phyloP scores from a whole-genome alignment of 768 basidiomycete genomes.

The Boletus vinaceobasis region DNA sequence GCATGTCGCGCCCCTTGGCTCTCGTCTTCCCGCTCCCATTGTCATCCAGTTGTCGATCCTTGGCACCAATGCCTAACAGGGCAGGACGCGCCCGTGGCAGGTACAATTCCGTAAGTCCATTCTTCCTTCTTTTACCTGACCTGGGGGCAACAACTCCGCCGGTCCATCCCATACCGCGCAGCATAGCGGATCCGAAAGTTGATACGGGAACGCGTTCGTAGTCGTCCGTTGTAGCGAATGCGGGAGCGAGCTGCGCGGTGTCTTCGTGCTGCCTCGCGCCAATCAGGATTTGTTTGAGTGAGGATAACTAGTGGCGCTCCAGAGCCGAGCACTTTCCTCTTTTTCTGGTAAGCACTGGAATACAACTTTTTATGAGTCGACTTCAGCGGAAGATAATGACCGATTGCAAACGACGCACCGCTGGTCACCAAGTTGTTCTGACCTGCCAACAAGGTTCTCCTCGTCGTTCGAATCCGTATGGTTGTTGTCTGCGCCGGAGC shows the following conservation, averaged over 20 bases:
- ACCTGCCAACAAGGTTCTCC: constrained; percentile 70
- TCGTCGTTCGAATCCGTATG: constrained; percentile 50
- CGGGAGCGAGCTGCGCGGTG: constrained; percentile 34
- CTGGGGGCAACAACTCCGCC: constrained; percentile 70
- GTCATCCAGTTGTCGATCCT: constrained; percentile 72
- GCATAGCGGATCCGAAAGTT: constrained; percentile 88
- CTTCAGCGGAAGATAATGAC: constrained; percentile 34
- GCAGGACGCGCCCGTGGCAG: constrained; percentile 81
- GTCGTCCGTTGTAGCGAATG: constrained; percentile 66
- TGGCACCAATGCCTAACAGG: constrained; percentile 90
- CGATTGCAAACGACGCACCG: constrained; percentile 61
- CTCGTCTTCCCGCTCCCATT: constrained; percentile 60
- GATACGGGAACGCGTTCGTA: constrained; percentile 92
- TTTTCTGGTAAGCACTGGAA: constrained; percentile 44
- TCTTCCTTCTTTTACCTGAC: constrained; percentile 44
- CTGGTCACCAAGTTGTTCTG: constrained; percentile 72
- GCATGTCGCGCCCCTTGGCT: constrained; percentile 53
- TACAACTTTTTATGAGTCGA: constrained; percentile 71
- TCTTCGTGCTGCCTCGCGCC: constrained; percentile 76
- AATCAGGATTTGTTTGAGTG: constrained; percentile 82
- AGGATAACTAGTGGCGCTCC: constrained; percentile 80
- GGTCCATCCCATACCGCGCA: constrained; percentile 97
- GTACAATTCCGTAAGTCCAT: constrained; percentile 72
- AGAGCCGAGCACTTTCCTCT: constrained; percentile 33
- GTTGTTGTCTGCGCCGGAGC: constrained; percentile 25